Base-by-base conservation (phyloP, 257 asterid species). In the Cynanchum wilfordii region DNA sequence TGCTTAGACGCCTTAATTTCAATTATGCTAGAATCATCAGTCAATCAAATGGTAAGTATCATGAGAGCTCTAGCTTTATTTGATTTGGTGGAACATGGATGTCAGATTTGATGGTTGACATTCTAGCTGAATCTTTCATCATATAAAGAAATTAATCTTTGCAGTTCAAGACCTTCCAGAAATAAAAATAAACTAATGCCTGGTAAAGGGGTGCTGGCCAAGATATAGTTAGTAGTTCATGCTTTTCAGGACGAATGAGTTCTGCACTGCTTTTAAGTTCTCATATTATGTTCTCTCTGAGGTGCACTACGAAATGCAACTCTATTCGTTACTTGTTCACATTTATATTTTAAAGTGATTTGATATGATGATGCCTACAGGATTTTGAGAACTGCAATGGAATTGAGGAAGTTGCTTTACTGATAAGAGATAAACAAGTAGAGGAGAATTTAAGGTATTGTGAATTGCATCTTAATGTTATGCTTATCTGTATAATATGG, bases 361-460 rank as follows among this genome's bases (percentile, higher is more conserved):
- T 25, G 45, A 57, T 47, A 20, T 7, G 7, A 50, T 56, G 56
- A 36, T 77, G 68, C 79, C 69, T 80, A 22, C 89, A 93, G 97
- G 97, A 89, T 81, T 88, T 93, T 74, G 96, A 93, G 81, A 89
- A 87, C 64, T 89, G 96, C 89, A 91, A 89, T 77, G 98, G 96
- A 80, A 88, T 93, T 59, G 98, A 93, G 87, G 96, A 93, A 84
- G 96, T 91, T 75, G 89, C 97, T 74, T 70, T 78, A 74, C 86
- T 91, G 59, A 86, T 91, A 75, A 84, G 89, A 83, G 96, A 91
- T 76, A 88, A 86, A 75, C 96, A 89, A 81, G 83, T 77, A 5
- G 97, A 93, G 38, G 98, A 91, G 81, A 87, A 84, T 72, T 80
- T 91, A 66, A 91, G 97, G 95, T 89, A 82, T 45, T 47, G 77